Evolutionary conservation across 164 flowering plant species (phyloP).

Genomic region (Sextonia rubra): DNA sequence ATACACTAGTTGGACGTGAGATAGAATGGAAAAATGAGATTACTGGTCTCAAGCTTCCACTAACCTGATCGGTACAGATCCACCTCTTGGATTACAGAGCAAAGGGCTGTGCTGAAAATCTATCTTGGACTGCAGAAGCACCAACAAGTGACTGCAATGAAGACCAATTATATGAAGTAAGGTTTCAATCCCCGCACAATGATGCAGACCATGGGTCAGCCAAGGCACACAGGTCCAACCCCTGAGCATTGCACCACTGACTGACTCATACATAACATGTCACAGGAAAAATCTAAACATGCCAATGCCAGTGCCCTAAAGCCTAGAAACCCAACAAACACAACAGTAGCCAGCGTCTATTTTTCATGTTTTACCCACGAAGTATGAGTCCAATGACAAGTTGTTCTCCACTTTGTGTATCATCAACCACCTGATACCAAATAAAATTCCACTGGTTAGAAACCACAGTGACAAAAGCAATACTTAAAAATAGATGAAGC

Average conservation of each 20-base stretch:
- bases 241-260: neutral
- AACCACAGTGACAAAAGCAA: neutral
- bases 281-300: too few species aligned
- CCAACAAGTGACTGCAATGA: slow-evolving; percentile 77
- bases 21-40: neutral
- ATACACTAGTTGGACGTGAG: slow-evolving; percentile 7
- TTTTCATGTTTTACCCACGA: slow-evolving; percentile 59
- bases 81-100: slow-evolving; percentile 58
- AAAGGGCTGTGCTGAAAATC: slow-evolving; percentile 94
- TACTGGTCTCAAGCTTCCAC: slow-evolving; percentile 5
- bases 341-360: neutral
- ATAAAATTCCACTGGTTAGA: neutral
- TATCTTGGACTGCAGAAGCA: slow-evolving; percentile 81
- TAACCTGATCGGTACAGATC: slow-evolving; percentile 58
- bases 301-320: too few species aligned
- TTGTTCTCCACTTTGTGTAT: slow-evolving; percentile 67
- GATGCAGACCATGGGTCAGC: neutral
- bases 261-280: too few species aligned
- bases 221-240: neutral
- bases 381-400: slow-evolving; percentile 85
- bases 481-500: neutral
- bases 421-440: slow-evolving; percentile 70
- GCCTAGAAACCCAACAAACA: neutral
- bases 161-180: slow-evolving; percentile 5
- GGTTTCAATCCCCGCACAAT: neutral